These are phyloP conservation scores for Trichothecium roseum DNA, from an alignment of 2,329 filamentous ascomycete genomes.

Conservation along the genomic window DNA sequence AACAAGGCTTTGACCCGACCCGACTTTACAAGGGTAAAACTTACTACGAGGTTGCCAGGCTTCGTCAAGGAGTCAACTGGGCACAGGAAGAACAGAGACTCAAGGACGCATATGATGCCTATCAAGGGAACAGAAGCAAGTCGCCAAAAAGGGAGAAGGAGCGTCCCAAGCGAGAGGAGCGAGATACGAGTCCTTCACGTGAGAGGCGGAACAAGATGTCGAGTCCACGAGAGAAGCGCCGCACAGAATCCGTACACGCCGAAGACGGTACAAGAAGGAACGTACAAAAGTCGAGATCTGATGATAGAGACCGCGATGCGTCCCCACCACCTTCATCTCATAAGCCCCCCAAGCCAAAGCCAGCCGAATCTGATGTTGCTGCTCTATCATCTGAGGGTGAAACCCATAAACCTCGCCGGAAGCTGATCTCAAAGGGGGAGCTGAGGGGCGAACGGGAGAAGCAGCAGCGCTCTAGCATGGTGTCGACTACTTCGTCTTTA, in stretches of 20 bases:
- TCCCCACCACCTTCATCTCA: slow-evolving; percentile 30
- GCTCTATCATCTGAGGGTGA: slow-evolving; percentile 46
- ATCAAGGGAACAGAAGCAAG: slow-evolving; percentile 39
- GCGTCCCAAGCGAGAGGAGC: slow-evolving; percentile 25
- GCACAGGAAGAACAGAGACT: slow-evolving; percentile 76
- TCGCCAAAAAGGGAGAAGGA: slow-evolving; percentile 38
- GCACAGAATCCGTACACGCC: slow-evolving; percentile 30
- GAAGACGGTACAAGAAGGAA: slow-evolving; percentile 38
- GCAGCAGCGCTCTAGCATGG: slow-evolving; percentile 47
- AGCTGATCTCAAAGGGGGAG: slow-evolving; percentile 53
- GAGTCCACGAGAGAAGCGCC: slow-evolving; percentile 39
- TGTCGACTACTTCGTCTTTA: slow-evolving; percentile 41
- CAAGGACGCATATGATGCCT: slow-evolving; percentile 63
- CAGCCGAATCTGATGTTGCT: slow-evolving; percentile 42
- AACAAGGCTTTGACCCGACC: slow-evolving; percentile 73
- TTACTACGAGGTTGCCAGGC: slow-evolving; percentile 79
- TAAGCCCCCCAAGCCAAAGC: slow-evolving; percentile 41
- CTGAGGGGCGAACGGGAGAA: slow-evolving; percentile 48
- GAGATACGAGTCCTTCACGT: slow-evolving; percentile 36
- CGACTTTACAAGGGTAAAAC: slow-evolving; percentile 65
- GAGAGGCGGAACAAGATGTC: slow-evolving; percentile 36
- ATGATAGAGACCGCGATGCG: slow-evolving; percentile 43
- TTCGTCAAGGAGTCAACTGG: slow-evolving; percentile 79
- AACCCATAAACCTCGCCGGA: slow-evolving; percentile 47
- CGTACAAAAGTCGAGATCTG: slow-evolving; percentile 46